These are phyloP conservation scores for Penicillium macrosclerotiorum DNA, from an alignment of 495 filamentous ascomycete species.

Conservation along the genomic window DNA sequence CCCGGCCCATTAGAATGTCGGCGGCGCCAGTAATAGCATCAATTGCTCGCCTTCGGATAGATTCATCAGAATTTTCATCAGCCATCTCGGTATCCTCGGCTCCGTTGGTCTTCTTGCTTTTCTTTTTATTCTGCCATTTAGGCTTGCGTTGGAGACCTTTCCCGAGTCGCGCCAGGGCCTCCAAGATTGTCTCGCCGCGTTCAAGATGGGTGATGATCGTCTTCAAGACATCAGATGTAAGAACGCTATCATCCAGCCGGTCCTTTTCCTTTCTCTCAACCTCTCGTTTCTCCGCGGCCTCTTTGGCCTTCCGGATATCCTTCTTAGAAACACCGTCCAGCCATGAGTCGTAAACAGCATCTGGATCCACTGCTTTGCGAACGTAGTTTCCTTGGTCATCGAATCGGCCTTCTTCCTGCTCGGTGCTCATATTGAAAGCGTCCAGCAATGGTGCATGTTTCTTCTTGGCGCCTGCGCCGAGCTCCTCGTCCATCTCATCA, in stretches of 20 bases:
- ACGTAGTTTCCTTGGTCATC: slow-evolving; percentile 89
- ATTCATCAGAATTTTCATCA: slow-evolving; percentile 71
- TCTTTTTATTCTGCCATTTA: slow-evolving; percentile 59
- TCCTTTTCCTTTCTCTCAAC: slow-evolving; percentile 66
- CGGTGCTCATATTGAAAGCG: slow-evolving; percentile 89
- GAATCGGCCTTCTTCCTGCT: slow-evolving; percentile 91
- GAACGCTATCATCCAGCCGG: slow-evolving; percentile 66
- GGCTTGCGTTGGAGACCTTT: slow-evolving; percentile 61
- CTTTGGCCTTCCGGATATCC: slow-evolving; percentile 83
- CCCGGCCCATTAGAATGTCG: slow-evolving; percentile 76
- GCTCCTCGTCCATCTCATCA: slow-evolving; percentile 75
- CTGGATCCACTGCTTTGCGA: slow-evolving; percentile 83
- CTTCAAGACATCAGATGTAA: slow-evolving; percentile 71
- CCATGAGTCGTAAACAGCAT: slow-evolving; percentile 90
- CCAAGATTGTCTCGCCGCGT: slow-evolving; percentile 81
- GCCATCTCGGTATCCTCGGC: slow-evolving; percentile 64
- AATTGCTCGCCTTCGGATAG: slow-evolving; percentile 65
- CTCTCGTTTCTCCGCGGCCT: slow-evolving; percentile 85
- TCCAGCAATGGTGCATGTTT: slow-evolving; percentile 94
- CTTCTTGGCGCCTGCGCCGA: slow-evolving; percentile 86
- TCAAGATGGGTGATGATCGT: slow-evolving; percentile 71
- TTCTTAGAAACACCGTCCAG: slow-evolving; percentile 88
- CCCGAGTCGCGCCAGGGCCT: slow-evolving; percentile 80
- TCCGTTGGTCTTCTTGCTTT: slow-evolving; percentile 57
- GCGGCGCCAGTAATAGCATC: slow-evolving; percentile 84